These are phyloP conservation scores for Pleurotus platypus DNA, from an alignment of 768 basidiomycete species.

Conservation along the genomic window DNA sequence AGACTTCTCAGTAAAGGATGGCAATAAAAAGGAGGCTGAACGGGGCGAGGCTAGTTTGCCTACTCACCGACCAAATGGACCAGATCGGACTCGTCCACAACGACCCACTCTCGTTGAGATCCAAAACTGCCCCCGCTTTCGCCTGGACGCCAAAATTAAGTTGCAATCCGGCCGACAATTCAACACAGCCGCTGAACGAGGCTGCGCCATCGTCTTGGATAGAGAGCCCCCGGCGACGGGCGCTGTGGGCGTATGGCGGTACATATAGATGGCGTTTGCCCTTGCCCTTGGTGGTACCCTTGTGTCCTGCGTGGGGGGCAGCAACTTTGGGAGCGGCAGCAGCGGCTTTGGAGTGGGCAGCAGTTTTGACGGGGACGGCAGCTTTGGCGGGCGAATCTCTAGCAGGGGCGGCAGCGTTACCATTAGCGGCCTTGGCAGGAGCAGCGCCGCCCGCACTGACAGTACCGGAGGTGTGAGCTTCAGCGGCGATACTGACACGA, in stretches of 20 bases:
- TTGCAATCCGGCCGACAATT: neutral
- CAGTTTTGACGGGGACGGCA: no score
- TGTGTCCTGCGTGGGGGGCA: no score
- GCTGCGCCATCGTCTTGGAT: neutral
- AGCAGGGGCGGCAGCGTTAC: no score
- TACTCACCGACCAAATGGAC: neutral
- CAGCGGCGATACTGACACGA: neutral
- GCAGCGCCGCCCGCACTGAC: neutral
- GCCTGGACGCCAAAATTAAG: neutral
- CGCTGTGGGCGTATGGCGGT: neutral
- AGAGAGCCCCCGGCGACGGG: neutral
- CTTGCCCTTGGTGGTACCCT: neutral
- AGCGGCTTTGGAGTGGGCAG: no score
- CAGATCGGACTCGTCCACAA: constrained; percentile 1
- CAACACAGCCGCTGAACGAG: neutral
- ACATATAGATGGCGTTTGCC: neutral
- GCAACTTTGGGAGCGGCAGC: no score
- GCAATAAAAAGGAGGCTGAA: neutral
- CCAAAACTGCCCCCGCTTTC: neutral
- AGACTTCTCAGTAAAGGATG: neutral
- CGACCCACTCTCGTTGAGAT: neutral
- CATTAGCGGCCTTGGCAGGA: no score
- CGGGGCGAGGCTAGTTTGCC: neutral
- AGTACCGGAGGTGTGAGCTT: neutral
- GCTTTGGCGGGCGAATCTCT: no score